Base-by-base conservation (phyloP, 2,329 filamentous ascomycete species). In the Aspergillus terreus region DNA sequence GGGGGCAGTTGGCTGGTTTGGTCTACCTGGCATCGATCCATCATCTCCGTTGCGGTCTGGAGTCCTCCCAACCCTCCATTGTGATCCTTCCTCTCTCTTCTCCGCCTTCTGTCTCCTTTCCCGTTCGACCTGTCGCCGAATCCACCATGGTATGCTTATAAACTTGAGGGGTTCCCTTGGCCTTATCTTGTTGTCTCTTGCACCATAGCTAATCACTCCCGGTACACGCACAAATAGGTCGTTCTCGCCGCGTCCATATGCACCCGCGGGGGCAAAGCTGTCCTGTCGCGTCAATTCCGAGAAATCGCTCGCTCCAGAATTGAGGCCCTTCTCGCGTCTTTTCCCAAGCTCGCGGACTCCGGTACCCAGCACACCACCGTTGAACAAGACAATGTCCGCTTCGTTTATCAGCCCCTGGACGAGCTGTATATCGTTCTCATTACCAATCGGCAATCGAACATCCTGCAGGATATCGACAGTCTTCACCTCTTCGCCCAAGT, bases 341-440 rank as follows among this genome's bases (percentile, higher is more conserved):
- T 99, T 70, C 95, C 94, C 50, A 99, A 99, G 78, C 88, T 97
- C 52, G 92, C 94, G 66, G 92, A 96, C 73, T 91, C 89, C 57
- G 89, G 92, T 55, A 96, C 91, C 47, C 94, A 99, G 75, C 94
- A 99, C 75, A 99, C 94, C 25, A 99, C 90, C 5, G 92, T 97
- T 65, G 94, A 99, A 76, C 92, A 97, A 76, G 95, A 99, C 78
- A 97, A 96, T 78, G 94, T 99, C 68, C 92, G 94, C 77, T 99
- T 96, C 71, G 94, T 99, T 53, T 99, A 99, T 80, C 94, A 99
- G 73, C 95, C 94, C 54, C 82, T 99, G 59, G 95, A 99, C 76
- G 95, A 99, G 79, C 86, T 99, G 59, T 99, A 99, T 82, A 97
- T 99, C 84, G 92, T 99, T 60, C 85, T 99, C 67, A 97, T 99